These are phyloP conservation scores for Malus hybrid DNA, from an alignment of 331 rosid genomes.

Conservation along the genomic window DNA sequence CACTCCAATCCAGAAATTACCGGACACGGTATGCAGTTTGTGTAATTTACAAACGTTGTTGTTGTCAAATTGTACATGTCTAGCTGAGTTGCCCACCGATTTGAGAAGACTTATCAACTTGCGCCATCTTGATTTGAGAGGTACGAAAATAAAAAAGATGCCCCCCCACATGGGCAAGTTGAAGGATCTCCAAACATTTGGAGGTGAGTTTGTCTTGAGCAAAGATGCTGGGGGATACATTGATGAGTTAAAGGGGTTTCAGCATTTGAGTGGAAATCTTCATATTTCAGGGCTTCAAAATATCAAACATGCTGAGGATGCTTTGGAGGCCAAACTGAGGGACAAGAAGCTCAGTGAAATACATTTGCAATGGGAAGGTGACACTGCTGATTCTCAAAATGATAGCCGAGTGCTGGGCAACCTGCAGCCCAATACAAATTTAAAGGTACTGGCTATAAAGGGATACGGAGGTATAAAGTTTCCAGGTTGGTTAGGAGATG, in stretches of 20 bases:
- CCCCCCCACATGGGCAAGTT: background rate
- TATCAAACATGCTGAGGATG: slow-evolving; percentile 11
- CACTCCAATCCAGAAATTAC: background rate
- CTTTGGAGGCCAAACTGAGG: slow-evolving; percentile 12
- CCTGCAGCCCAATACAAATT: slow-evolving; percentile 7
- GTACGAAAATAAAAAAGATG: background rate
- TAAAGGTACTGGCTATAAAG: background rate
- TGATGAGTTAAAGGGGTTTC: slow-evolving; percentile 1
- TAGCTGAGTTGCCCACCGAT: background rate
- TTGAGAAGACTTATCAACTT: background rate
- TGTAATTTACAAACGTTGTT: slow-evolving; percentile 7
- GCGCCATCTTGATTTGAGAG: slow-evolving; percentile 2
- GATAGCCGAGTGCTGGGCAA: slow-evolving; percentile 12
- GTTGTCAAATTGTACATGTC: background rate
- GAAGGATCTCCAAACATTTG: background rate
- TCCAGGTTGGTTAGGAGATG: slow-evolving; percentile 6
- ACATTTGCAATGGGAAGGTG: slow-evolving; percentile 16
- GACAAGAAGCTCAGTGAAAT: slow-evolving; percentile 18
- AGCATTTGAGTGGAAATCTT: background rate
- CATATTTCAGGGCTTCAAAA: slow-evolving; percentile 9
- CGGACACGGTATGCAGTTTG: background rate
- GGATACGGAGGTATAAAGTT: background rate
- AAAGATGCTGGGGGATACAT: background rate
- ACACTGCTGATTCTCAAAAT: background rate
- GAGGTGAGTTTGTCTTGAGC: background rate